A percentile compares a stretch with the other conserved stretches of the same genome.
Conservation (phyloP, 306 rosid species). For the Castanospermum australe region DNA sequence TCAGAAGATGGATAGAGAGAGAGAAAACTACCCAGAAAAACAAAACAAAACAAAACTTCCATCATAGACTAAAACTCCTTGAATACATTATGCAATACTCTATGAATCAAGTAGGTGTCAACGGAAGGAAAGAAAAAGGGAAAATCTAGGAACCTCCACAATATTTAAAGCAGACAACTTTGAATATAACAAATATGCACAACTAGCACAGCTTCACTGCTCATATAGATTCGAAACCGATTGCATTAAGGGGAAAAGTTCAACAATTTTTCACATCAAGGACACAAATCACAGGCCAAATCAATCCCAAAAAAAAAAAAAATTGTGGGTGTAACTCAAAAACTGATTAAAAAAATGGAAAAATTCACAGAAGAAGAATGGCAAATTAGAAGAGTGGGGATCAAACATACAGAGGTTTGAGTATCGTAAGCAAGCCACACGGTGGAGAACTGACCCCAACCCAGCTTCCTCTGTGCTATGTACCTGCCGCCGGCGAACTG, state of each 20-base stretch:
- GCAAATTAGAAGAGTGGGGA: not conserved
- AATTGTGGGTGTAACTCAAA: not conserved
- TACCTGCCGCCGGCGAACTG: slow-evolving; percentile 89
- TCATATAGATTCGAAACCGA: not conserved
- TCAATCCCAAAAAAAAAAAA: slow-evolving; percentile 3
- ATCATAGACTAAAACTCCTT: not conserved
- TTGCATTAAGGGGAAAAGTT: not conserved
- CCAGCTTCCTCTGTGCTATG: slow-evolving; percentile 88
- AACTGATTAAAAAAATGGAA: not conserved
- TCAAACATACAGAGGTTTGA: slow-evolving; percentile 53
- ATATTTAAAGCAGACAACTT: slow-evolving; percentile 11
- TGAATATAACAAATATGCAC: not conserved
- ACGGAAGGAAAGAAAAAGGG: not conserved
- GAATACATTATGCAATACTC: not conserved
- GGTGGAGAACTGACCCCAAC: slow-evolving; percentile 99
- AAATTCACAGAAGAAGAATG: not conserved
- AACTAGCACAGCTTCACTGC: not conserved
- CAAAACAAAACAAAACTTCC: not conserved
- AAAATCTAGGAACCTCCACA: slow-evolving; percentile 9
- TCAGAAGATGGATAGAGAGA: not conserved
- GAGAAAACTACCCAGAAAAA: not conserved
- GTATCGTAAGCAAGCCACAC: slow-evolving; percentile 98
- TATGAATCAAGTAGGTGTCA: not conserved
- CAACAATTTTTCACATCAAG: not conserved
- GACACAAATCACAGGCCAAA: slow-evolving; percentile 19